Conservation (phyloP, 2,329 filamentous ascomycete species). For the Fusarium odoratissimum region DNA sequence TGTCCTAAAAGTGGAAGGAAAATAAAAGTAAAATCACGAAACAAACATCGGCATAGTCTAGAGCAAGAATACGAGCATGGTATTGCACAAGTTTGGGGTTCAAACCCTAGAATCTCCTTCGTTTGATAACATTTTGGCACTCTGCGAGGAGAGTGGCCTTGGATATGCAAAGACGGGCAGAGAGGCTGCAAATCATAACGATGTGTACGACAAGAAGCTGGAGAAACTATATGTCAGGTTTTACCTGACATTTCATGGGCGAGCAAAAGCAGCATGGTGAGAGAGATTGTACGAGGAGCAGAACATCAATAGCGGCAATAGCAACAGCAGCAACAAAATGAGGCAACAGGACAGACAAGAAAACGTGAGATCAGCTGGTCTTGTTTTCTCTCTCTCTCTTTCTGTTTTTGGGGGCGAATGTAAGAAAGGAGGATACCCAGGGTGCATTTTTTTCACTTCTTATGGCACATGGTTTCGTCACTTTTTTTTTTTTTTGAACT, state of each 20-base stretch:
- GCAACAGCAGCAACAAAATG: not conserved
- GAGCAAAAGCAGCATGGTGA: conserved; percentile 9
- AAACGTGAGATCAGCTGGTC: not conserved
- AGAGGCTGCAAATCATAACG: conserved; percentile 22
- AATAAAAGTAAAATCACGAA: conserved; percentile 5
- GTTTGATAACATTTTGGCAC: conserved; percentile 23
- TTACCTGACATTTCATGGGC: not conserved
- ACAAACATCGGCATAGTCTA: conserved; percentile 2
- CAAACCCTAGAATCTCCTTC: conserved; percentile 27
- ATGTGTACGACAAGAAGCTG: conserved; percentile 39
- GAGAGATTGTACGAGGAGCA: conserved; percentile 39
- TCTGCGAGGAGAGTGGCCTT: conserved; percentile 8
- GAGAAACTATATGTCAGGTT: conserved; percentile 9
- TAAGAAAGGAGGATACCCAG: conserved; percentile 38
- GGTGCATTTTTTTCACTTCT: conserved; percentile 38
- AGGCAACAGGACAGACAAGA: conserved; percentile 3
- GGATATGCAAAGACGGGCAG: not conserved
- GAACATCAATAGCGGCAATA: not conserved
- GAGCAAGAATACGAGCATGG: conserved; percentile 1
- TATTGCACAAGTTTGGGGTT: conserved; percentile 36
- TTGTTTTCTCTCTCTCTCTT: conserved; percentile 6
- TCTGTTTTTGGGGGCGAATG: conserved; percentile 13
- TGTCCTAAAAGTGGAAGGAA: not conserved
- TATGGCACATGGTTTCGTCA: conserved; percentile 29
- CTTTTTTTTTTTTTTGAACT: not conserved